phyloP scores from a whole-genome alignment of 2,329 filamentous ascomycete genomes.

The Aspergillus japonicus region DNA sequence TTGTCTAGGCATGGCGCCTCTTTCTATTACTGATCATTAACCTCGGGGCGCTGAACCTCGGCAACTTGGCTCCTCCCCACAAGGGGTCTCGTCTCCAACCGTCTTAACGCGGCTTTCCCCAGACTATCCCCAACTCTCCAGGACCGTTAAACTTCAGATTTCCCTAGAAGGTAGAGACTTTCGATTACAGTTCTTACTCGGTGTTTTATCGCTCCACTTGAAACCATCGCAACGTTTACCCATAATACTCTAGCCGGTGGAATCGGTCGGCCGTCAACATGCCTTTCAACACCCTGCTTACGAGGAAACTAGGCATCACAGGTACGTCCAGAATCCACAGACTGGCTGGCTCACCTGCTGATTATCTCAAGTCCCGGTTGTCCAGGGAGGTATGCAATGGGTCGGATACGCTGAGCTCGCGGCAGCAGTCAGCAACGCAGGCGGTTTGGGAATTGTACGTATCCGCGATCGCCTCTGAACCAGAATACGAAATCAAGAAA shows the following conservation, averaged over 20 bases:
- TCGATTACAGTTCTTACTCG: not conserved
- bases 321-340: slow-evolving; percentile 25
- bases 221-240: not conserved
- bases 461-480: not conserved
- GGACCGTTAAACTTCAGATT: not conserved
- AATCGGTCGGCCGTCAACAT: slow-evolving; percentile 39
- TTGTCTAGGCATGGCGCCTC: not conserved
- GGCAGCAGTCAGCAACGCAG: slow-evolving; percentile 54
- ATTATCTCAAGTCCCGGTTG: slow-evolving; percentile 44
- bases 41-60: slow-evolving; percentile 27
- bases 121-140: not conserved
- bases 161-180: not conserved
- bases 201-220: not conserved
- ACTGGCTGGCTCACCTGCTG: slow-evolving; percentile 7
- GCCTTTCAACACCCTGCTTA: slow-evolving; percentile 65
- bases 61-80: slow-evolving; percentile 30
- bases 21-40: not conserved
- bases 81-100: slow-evolving; percentile 22
- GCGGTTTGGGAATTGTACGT: slow-evolving; percentile 52
- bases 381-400: slow-evolving; percentile 58
- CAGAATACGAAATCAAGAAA: not conserved
- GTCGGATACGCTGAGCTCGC: slow-evolving; percentile 55
- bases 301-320: slow-evolving; percentile 57
- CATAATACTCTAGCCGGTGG: not conserved
- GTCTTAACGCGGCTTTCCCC: slow-evolving; percentile 11